Conservation (phyloP, 768 basidiomycete species). For the Hypsizygus marmoreus region DNA sequence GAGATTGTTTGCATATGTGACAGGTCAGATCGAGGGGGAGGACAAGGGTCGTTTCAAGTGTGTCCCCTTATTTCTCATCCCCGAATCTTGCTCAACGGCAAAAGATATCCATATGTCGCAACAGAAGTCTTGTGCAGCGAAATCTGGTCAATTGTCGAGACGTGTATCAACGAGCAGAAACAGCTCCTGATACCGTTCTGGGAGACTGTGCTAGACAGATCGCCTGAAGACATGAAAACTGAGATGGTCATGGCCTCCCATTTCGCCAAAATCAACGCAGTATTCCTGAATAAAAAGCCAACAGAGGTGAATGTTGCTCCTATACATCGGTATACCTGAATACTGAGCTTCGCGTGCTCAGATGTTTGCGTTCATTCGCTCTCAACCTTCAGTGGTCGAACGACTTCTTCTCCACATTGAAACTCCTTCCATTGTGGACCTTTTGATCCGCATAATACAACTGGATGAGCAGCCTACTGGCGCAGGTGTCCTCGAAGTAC, state of each 20-base stretch:
- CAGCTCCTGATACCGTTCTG: conserved; percentile 86
- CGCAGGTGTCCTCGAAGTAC: conserved; percentile 83
- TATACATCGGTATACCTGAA: conserved; percentile 24
- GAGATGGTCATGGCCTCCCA: conserved; percentile 87
- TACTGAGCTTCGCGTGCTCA: conserved; percentile 39
- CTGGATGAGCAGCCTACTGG: conserved; percentile 84
- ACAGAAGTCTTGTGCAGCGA: conserved; percentile 96
- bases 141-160: conserved; percentile 93
- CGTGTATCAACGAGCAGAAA: conserved; percentile 70
- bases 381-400: conserved; percentile 79
- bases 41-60: conserved; percentile 83
- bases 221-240: conserved; percentile 85
- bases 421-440: conserved; percentile 88
- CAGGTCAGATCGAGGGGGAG: conserved; percentile 81
- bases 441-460: conserved; percentile 88
- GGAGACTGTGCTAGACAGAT: conserved; percentile 82
- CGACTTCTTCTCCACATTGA: conserved; percentile 85
- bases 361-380: conserved; percentile 92
- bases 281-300: conserved; percentile 86
- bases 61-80: conserved; percentile 33
- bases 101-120: conserved; percentile 88
- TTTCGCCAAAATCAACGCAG: conserved; percentile 92
- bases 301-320: conserved; percentile 67
- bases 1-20: conserved; percentile 81
- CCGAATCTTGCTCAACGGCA: not conserved